phyloP scores from a whole-genome alignment of 352 stramenopile genomes.

The Globisporangium yorkense region DNA sequence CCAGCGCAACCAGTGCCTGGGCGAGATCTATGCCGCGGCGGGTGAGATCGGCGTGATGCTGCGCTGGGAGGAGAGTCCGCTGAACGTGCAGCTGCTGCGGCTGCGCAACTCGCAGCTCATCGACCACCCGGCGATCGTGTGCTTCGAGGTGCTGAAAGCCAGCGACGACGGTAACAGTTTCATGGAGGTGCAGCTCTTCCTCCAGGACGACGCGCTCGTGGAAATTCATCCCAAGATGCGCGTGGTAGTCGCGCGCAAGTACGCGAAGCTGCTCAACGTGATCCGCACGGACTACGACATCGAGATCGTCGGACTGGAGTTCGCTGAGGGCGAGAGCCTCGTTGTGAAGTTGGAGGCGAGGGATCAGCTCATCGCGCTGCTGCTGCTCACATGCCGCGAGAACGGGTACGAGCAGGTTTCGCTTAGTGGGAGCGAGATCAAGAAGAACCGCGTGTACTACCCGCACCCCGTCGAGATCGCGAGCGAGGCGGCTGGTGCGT shows the following conservation, averaged over 20 bases:
- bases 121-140: conserved; percentile 46
- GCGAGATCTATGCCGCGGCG: conserved; percentile 43
- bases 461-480: conserved; percentile 35
- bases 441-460: conserved; percentile 55
- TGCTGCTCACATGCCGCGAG: conserved; percentile 59
- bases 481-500: conserved; percentile 16
- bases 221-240: conserved; percentile 60
- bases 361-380: conserved; percentile 60
- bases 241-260: conserved; percentile 51
- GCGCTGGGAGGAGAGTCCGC: conserved; percentile 25
- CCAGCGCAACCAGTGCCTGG: conserved; percentile 51
- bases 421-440: conserved; percentile 30
- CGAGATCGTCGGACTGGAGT: conserved; percentile 57
- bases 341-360: conserved; percentile 44
- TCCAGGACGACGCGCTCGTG: conserved; percentile 50
- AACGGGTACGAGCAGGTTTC: conserved; percentile 45
- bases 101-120: conserved; percentile 54
- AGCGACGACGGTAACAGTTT: conserved; percentile 31
- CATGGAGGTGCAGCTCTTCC: conserved; percentile 58
- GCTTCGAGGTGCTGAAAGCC: conserved; percentile 61
- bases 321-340: conserved; percentile 50
- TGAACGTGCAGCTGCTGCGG: conserved; percentile 47
- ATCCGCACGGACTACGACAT: conserved; percentile 50
- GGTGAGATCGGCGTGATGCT: conserved; percentile 37
- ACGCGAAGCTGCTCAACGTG: conserved; percentile 40